Conservation (phyloP, 2,329 filamentous ascomycete genomes). For the Penicillium aurantiogriseum region DNA sequence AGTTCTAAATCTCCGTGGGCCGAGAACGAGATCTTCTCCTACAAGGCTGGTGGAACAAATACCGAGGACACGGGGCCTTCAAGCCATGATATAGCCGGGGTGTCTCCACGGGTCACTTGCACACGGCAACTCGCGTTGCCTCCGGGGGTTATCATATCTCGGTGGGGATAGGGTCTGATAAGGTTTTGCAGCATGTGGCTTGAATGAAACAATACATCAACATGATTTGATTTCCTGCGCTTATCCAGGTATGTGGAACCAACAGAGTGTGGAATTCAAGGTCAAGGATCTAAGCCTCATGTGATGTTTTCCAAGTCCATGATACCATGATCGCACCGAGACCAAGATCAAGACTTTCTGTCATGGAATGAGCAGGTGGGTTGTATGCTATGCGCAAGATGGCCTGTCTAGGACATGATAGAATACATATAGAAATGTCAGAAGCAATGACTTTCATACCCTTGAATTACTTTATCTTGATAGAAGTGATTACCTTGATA, state of each 20-base stretch:
- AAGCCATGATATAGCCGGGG: neutral
- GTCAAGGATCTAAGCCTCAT: neutral
- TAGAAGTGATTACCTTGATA: too few species aligned
- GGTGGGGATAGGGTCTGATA: neutral
- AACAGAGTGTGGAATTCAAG: neutral
- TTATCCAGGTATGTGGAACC: too few species aligned
- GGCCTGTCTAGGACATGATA: neutral
- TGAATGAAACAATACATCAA: neutral
- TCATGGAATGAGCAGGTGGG: neutral
- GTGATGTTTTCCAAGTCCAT: neutral
- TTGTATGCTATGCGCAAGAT: neutral
- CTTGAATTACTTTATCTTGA: too few species aligned
- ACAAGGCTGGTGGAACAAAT: neutral
- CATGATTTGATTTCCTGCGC: neutral
- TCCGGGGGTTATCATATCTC: neutral
- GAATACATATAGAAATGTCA: neutral
- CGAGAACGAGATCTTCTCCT: neutral
- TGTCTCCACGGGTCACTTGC: neutral
- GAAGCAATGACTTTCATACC: too few species aligned
- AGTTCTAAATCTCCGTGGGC: too few species aligned
- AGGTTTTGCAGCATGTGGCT: neutral
- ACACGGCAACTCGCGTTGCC: neutral
- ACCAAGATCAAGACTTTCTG: neutral
- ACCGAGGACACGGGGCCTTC: neutral
- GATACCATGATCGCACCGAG: neutral